Percentiles rank a stretch among this genome's conserved stretches.
These are phyloP conservation scores for Beauveria caledonica DNA, from an alignment of 2,329 filamentous ascomycete genomes.

Conservation along the genomic window DNA sequence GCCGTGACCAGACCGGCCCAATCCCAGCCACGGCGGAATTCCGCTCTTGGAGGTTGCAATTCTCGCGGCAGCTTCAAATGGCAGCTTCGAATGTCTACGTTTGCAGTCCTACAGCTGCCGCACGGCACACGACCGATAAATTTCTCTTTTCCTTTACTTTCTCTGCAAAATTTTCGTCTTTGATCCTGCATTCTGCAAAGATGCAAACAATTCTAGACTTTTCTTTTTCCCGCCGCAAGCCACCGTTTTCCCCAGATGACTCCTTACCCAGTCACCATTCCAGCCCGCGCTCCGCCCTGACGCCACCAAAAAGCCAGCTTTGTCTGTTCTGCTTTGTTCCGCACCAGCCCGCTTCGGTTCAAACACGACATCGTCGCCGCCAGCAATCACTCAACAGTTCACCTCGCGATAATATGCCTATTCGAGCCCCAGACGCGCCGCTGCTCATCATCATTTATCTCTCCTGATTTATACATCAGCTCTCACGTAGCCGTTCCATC, in stretches of 20 bases:
- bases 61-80: neutral
- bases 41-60: neutral
- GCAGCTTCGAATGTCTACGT: neutral
- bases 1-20: too few species aligned
- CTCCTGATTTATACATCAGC: neutral
- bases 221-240: neutral
- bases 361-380: neutral
- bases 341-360: neutral
- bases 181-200: neutral
- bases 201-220: neutral
- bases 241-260: neutral
- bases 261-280: neutral
- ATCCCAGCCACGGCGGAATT: too few species aligned
- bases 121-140: neutral
- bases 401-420: neutral
- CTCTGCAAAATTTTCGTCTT: neutral
- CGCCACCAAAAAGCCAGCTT: neutral
- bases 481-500: neutral
- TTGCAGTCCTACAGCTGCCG: neutral
- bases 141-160: neutral
- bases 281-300: neutral
- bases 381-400: too few species aligned
- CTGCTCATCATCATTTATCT: neutral
- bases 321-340: neutral
- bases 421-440: neutral